Conservation (phyloP, 2,329 filamentous ascomycete genomes). For the Trichophyton verrucosum region DNA sequence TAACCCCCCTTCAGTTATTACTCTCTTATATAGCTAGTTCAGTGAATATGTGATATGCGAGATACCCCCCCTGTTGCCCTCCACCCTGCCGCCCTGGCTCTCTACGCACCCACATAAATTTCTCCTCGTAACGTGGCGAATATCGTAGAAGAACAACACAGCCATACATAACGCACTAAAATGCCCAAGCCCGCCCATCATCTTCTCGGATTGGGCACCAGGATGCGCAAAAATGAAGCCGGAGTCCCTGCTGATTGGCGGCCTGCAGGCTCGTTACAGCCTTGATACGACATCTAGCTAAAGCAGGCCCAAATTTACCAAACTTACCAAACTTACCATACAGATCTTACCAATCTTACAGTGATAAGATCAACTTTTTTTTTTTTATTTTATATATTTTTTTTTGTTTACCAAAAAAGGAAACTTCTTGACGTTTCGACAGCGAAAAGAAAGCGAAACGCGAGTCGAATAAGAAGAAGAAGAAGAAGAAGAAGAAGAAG, state of each 20-base stretch:
- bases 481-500: background rate
- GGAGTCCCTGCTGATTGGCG: background rate
- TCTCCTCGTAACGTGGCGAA: background rate
- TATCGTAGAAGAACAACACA: background rate
- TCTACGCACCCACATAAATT: no score
- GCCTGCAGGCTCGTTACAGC: background rate
- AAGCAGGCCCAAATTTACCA: background rate
- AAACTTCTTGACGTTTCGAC: background rate
- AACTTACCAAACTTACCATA: background rate
- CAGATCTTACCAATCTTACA: background rate
- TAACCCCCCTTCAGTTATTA: no score
- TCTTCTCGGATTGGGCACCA: constrained; percentile 1
- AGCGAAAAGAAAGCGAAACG: no score
- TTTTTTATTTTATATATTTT: background rate
- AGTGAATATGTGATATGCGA: background rate
- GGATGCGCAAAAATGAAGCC: background rate
- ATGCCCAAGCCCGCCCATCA: background rate
- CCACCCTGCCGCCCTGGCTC: no score
- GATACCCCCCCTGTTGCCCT: background rate
- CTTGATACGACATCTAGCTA: background rate
- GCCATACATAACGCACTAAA: background rate
- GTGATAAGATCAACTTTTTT: background rate
- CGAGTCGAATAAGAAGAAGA: no score
- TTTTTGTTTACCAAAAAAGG: background rate
- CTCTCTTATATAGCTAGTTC: background rate